Evolutionary conservation across 176 grass and related monocot genomes (phyloP).

Genomic region (Triticum aestivum): DNA sequence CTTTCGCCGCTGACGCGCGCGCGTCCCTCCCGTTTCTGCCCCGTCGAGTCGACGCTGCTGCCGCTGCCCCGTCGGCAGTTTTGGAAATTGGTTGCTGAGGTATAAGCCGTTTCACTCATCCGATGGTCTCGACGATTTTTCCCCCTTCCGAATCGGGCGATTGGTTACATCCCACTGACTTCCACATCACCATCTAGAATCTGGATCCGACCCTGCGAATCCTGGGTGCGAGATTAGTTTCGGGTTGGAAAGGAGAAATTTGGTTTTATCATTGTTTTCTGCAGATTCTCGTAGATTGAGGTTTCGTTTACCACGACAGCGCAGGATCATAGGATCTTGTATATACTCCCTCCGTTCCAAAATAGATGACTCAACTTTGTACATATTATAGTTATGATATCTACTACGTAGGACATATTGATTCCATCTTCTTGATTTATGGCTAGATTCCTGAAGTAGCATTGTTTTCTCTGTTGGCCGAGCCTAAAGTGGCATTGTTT

Average conservation of each 20-base stretch:
- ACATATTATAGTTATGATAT: too few relatives aligned
- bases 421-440: not conserved
- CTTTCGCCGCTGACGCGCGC: not conserved
- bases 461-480: not conserved
- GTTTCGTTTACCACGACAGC: not conserved
- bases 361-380: too few relatives aligned
- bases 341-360: too few relatives aligned
- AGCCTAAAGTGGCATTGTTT: not conserved
- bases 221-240: not conserved
- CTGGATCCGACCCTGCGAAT: not conserved
- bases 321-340: not conserved
- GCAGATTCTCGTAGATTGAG: not conserved
- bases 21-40: not conserved
- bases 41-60: not conserved
- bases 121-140: not conserved
- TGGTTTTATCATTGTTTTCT: not conserved
- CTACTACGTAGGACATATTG: not conserved
- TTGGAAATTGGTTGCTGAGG: not conserved
- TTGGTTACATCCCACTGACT: not conserved
- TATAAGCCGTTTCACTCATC: not conserved
- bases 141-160: not conserved
- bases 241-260: not conserved
- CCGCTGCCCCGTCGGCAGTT: too few relatives aligned
- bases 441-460: not conserved
- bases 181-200: not conserved